Conservation (phyloP, 2,329 filamentous ascomycete genomes). For the Neoascochyta sp. region DNA sequence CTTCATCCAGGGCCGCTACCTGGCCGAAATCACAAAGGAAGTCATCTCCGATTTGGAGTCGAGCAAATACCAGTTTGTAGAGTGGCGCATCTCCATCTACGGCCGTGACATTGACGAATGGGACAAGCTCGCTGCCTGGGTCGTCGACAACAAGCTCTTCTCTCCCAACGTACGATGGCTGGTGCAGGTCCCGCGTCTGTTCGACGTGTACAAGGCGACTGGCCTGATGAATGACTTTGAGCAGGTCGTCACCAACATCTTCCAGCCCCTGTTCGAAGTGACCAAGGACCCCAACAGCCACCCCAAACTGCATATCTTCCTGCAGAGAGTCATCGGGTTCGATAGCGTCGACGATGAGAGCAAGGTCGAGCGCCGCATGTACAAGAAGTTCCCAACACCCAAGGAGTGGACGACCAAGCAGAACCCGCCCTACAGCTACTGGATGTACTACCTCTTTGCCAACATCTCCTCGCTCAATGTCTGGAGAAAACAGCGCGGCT, state of each 20-base stretch:
- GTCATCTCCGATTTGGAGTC: slow-evolving; percentile 96
- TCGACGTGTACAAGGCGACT: slow-evolving; percentile 90
- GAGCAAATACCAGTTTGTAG: slow-evolving; percentile 99
- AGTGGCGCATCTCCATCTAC: slow-evolving; percentile 98
- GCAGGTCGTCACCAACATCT: slow-evolving; percentile 85
- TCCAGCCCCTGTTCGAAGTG: slow-evolving; percentile 90
- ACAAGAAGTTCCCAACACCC: slow-evolving; percentile 90
- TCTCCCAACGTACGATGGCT: slow-evolving; percentile 98
- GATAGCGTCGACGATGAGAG: slow-evolving; percentile 98
- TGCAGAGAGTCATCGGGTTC: slow-evolving; percentile 93
- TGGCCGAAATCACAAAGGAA: slow-evolving; percentile 97
- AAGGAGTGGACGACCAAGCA: slow-evolving; percentile 86
- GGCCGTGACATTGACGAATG: slow-evolving; percentile 89
- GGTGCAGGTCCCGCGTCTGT: slow-evolving; percentile 89
- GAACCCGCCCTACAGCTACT: slow-evolving; percentile 98
- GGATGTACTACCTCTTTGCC: slow-evolving; percentile 95
- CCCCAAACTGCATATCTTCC: slow-evolving; percentile 88
- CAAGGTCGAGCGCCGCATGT: slow-evolving; percentile 90
- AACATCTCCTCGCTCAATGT: slow-evolving; percentile 91
- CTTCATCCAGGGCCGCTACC: slow-evolving; percentile 89
- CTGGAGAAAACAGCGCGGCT: slow-evolving; percentile 84
- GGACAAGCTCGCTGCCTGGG: slow-evolving; percentile 97
- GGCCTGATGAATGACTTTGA: slow-evolving; percentile 86
- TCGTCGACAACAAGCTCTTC: slow-evolving; percentile 96
- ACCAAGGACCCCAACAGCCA: slow-evolving; percentile 82